These are phyloP conservation scores for Incumbomyces delicatus DNA, from an alignment of 2,329 filamentous ascomycete genomes.

Conservation along the genomic window DNA sequence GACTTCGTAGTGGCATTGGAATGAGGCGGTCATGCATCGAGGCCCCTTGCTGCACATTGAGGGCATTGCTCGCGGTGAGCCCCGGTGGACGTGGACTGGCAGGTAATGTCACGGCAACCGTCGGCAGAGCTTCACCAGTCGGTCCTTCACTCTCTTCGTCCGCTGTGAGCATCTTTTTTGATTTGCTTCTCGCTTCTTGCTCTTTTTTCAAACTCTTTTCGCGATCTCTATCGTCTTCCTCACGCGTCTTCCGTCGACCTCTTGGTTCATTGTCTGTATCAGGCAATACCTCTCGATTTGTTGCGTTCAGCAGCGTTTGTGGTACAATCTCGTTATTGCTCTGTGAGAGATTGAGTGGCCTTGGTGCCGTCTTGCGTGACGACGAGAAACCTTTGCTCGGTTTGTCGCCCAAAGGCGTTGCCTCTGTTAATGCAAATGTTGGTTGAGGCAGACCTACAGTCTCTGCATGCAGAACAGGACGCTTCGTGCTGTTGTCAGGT, in stretches of 20 bases:
- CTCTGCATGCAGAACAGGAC: constrained; percentile 9
- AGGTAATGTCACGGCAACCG: background rate
- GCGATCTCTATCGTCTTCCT: constrained; percentile 74
- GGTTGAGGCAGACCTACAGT: constrained; percentile 14
- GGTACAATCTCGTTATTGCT: constrained; percentile 13
- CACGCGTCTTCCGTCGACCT: constrained; percentile 72
- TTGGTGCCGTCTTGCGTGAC: constrained; percentile 73
- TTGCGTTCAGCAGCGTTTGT: constrained; percentile 1
- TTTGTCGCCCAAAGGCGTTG: constrained; percentile 34
- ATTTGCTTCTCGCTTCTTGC: constrained; percentile 60
- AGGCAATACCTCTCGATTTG: background rate
- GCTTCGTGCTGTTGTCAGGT: constrained; percentile 1
- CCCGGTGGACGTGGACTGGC: constrained; percentile 5
- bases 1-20: constrained; percentile 45
- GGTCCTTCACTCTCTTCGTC: constrained; percentile 3
- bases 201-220: constrained; percentile 58
- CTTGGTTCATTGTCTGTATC: constrained; percentile 31
- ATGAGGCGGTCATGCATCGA: constrained; percentile 10
- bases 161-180: constrained; percentile 56
- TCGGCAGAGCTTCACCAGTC: constrained; percentile 29
- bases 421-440: constrained; percentile 18
- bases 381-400: constrained; percentile 48
- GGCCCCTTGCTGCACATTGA: constrained; percentile 23
- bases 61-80: background rate
- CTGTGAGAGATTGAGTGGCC: constrained; percentile 63